Conservation (phyloP, 805 yeast genomes). For the Monosporozyma solicola region DNA sequence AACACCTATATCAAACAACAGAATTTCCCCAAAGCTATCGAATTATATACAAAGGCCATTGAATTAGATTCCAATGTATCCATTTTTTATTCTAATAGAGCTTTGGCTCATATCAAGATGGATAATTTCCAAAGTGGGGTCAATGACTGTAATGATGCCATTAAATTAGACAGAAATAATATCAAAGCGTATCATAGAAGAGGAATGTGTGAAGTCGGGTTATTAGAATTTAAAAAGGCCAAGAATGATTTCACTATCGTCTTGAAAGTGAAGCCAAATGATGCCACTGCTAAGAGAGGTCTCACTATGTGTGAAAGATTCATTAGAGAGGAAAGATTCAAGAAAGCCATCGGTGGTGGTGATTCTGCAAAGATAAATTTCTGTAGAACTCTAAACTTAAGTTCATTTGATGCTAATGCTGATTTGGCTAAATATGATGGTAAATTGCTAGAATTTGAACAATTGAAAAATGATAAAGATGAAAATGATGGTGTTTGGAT, state of each 20-base stretch:
- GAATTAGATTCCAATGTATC: conserved; percentile 50
- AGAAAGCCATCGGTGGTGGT: conserved; percentile 75
- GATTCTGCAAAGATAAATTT: conserved; percentile 25
- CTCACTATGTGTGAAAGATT: conserved; percentile 54
- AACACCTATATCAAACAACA: conserved; percentile 63
- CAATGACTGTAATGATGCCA: conserved; percentile 64
- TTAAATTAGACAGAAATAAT: conserved; percentile 56
- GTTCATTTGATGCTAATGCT: conserved; percentile 26
- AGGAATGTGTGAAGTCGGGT: conserved; percentile 72
- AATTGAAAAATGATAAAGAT: conserved; percentile 21
- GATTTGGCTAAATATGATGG: conserved; percentile 26
- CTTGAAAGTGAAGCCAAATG: conserved; percentile 54
- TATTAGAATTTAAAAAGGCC: conserved; percentile 68
- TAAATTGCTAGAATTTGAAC: conserved; percentile 21
- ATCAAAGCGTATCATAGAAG: conserved; percentile 80
- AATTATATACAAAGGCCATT: conserved; percentile 65
- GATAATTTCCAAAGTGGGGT: conserved; percentile 85
- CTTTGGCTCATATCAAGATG: conserved; percentile 77
- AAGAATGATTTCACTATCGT: conserved; percentile 58
- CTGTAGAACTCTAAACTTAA: conserved; percentile 22
- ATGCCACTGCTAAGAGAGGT: conserved; percentile 55
- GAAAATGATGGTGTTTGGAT: conserved; percentile 21
- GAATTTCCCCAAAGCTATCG: conserved; percentile 55
- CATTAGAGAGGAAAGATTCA: conserved; percentile 69
- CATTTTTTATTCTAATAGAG: conserved; percentile 73